Base-by-base conservation (phyloP, 2,329 filamentous ascomycete genomes). In the Venturia oleaginea region DNA sequence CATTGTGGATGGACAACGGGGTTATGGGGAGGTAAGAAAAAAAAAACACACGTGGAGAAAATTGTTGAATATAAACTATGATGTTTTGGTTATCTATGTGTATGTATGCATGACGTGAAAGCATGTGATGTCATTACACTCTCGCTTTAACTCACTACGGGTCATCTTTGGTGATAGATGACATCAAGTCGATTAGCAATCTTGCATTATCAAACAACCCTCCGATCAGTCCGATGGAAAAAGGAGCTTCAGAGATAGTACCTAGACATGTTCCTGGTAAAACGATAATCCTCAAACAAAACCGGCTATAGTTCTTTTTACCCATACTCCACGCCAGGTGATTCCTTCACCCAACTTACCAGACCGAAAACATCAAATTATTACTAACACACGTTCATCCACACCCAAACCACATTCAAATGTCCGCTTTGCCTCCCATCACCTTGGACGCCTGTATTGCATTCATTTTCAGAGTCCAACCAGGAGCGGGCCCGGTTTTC, bases 381-480 rank as follows among this genome's bases (percentile, higher is more conserved):
- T 51, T 51, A 27, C 11, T 51, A 27, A 51, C 27, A 51, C 46
- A 51, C 4, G 46, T 22, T 27, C 46, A 51, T 51, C 3, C 8
- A 48, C 7, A 19, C n/a, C 22, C 4, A 27, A 27, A 4, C 46
- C 22, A 2, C 5, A 13, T 51, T 66, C 54, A 76, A 62, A 76
- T 74, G 63, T 77, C 76, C 42, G 72, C 74, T 70, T 77, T 78
- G 10, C 76, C 76, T 65, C 78, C 78, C 78, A 81, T 82, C 66
- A 79, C 92, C 80, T 97, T 97, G 59, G 92, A 91, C 1, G 92
- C 93, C 77, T 96, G 92, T 19, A 99, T 89, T 30, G 94, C 93
- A 71, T 92, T 93, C 88, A 99, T 95, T 82, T 99, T 99, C 69
- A 90, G 88, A 67, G 94, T 93, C 92, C 94, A 99, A 27, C 86